Conservation (phyloP, 768 basidiomycete genomes). For the Suillus occidentalis region DNA sequence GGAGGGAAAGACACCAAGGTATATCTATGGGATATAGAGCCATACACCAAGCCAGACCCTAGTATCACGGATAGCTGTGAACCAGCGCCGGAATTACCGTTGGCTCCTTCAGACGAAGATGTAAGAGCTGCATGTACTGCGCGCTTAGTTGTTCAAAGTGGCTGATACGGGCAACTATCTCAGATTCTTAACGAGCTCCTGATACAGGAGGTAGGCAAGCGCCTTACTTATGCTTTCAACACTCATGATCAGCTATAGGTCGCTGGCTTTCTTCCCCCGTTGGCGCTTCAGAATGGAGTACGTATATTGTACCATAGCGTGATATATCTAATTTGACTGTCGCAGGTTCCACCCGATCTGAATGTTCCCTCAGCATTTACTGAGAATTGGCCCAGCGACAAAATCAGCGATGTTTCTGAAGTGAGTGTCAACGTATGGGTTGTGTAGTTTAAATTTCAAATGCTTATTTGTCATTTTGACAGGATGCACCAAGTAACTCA, state of each 20-base stretch:
- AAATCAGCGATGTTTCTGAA: not conserved
- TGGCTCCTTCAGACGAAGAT: slow-evolving; percentile 6
- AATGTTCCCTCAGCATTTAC: not conserved
- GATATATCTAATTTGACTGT: not conserved
- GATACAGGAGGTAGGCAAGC: not conserved
- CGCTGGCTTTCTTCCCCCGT: slow-evolving; percentile 4
- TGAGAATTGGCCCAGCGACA: not conserved
- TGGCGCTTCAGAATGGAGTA: slow-evolving; percentile 1
- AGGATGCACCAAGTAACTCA: not conserved
- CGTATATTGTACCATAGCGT: not conserved
- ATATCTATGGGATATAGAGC: slow-evolving; percentile 32
- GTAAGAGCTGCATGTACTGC: not conserved
- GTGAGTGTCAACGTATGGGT: not conserved
- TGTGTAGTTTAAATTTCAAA: not conserved
- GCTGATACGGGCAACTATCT: not conserved
- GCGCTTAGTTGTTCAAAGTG: not conserved
- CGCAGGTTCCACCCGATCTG: not conserved
- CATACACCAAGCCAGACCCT: slow-evolving; percentile 23
- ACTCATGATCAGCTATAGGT: not conserved
- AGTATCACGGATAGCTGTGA: slow-evolving; percentile 14
- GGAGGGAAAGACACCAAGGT: slow-evolving; percentile 26
- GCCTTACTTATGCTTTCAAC: not conserved
- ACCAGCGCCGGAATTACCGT: not conserved
- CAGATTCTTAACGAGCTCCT: not conserved
- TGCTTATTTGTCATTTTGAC: no score